These are phyloP conservation scores for Solanum aculeatissimum DNA, from an alignment of 305 asterid species.

Conservation along the genomic window DNA sequence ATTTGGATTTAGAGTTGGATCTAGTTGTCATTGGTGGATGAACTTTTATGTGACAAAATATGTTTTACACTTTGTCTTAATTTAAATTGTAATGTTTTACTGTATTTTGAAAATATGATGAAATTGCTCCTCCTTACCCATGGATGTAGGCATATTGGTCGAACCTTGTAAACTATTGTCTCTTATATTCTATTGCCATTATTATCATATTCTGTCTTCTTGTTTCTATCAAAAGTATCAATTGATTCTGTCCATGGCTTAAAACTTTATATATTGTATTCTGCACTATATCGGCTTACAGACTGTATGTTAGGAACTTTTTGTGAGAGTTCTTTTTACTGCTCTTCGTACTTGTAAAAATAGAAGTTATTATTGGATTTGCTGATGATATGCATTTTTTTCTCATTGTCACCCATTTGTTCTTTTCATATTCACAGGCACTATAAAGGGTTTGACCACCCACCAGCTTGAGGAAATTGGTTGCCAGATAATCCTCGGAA, in stretches of 20 bases:
- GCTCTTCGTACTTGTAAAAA: not conserved
- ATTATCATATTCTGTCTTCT: not conserved
- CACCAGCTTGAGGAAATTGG: constrained; percentile 95
- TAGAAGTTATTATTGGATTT: not conserved
- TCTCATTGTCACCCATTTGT: not conserved
- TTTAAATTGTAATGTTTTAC: not conserved
- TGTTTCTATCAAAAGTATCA: not conserved
- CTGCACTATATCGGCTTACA: not conserved
- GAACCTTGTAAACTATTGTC: not conserved
- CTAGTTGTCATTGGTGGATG: not conserved
- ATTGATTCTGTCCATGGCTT: not conserved
- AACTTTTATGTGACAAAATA: not conserved
- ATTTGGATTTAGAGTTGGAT: not conserved
- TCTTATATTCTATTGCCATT: not conserved
- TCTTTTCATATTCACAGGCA: constrained; percentile 36
- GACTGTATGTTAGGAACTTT: not conserved
- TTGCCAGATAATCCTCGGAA: constrained; percentile 96
- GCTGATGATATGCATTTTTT: not conserved
- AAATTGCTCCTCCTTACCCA: not conserved
- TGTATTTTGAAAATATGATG: not conserved
- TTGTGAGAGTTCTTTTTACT: not conserved
- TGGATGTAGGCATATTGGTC: not conserved
- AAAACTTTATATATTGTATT: not conserved
- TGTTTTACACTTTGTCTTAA: not conserved
- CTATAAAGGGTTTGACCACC: constrained; percentile 82